Evolutionary conservation across 441 rosid genomes (phyloP).

Genomic region (Bocquillonia castaneifolia): DNA sequence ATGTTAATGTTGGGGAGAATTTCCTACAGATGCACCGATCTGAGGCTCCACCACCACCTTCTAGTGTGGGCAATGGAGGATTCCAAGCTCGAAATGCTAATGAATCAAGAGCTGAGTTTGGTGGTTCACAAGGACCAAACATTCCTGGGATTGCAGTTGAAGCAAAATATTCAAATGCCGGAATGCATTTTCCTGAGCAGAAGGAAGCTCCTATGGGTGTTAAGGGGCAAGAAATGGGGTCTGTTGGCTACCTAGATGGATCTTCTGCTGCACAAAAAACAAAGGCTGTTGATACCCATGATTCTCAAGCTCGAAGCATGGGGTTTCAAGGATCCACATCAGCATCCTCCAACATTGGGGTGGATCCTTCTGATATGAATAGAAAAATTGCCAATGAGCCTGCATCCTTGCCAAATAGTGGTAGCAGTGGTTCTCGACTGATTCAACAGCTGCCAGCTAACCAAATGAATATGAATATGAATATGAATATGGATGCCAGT

Average conservation of each 20-base stretch:
- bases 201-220: constrained; percentile 37
- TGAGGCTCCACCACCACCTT: constrained; percentile 39
- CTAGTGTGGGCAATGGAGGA: constrained; percentile 38
- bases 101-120: constrained; percentile 40
- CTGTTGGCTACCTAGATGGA: constrained; percentile 42
- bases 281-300: constrained; percentile 31
- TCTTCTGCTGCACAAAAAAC: constrained; percentile 45
- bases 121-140: constrained; percentile 32
- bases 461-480: constrained; percentile 47
- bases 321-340: constrained; percentile 46
- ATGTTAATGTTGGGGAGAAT: constrained; percentile 90
- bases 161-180: constrained; percentile 44
- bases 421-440: constrained; percentile 38
- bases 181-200: constrained; percentile 27
- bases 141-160: constrained; percentile 38
- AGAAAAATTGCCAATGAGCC: constrained; percentile 47
- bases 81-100: constrained; percentile 39
- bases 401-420: constrained; percentile 38
- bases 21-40: constrained; percentile 63
- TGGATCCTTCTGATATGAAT: constrained; percentile 38
- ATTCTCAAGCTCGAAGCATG: constrained; percentile 39
- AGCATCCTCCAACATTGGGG: constrained; percentile 31
- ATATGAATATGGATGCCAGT: constrained; percentile 40
- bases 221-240: constrained; percentile 44
- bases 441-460: constrained; percentile 43